These are phyloP conservation scores for Solanum raphanifolium DNA, from an alignment of 257 asterid species.

Conservation along the genomic window DNA sequence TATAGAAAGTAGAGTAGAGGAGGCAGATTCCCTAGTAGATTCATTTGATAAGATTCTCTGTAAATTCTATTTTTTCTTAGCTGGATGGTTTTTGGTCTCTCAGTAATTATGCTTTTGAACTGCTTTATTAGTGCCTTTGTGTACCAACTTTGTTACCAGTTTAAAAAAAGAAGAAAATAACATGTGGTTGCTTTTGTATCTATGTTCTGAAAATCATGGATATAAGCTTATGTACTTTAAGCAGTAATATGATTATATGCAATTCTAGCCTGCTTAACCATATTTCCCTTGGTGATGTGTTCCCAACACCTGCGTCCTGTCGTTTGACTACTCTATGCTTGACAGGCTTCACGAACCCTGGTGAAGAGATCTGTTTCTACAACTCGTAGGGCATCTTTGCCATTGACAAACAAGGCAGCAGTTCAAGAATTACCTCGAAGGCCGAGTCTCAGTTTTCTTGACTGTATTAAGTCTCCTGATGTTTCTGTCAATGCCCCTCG, in stretches of 20 bases:
- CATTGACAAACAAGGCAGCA: slow-evolving; percentile 38
- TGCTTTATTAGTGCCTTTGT: not conserved
- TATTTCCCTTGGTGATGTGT: not conserved
- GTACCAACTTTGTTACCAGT: not conserved
- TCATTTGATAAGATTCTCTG: not conserved
- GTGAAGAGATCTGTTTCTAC: slow-evolving; percentile 44
- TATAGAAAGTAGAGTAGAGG: not conserved
- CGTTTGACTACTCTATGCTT: not conserved
- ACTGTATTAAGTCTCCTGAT: slow-evolving; percentile 47
- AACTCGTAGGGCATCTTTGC: slow-evolving; percentile 63
- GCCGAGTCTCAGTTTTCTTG: slow-evolving; percentile 32
- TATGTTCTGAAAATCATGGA: not conserved
- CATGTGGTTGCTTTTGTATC: not conserved
- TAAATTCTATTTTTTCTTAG: not conserved
- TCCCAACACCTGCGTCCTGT: not conserved
- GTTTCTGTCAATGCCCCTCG: slow-evolving; percentile 81
- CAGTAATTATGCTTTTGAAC: not conserved
- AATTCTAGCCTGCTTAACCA: not conserved
- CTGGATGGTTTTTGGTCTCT: not conserved
- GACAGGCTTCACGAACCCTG: slow-evolving; percentile 49
- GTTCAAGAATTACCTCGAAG: slow-evolving; percentile 24
- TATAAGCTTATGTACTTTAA: not conserved
- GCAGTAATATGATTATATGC: not conserved
- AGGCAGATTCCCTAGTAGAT: not conserved
- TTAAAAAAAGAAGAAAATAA: not conserved